Evolutionary conservation across 352 stramenopile genomes (phyloP), one percentile per base, ranked within the genome.

Genomic region (Phytophthora podocarpi): DNA sequence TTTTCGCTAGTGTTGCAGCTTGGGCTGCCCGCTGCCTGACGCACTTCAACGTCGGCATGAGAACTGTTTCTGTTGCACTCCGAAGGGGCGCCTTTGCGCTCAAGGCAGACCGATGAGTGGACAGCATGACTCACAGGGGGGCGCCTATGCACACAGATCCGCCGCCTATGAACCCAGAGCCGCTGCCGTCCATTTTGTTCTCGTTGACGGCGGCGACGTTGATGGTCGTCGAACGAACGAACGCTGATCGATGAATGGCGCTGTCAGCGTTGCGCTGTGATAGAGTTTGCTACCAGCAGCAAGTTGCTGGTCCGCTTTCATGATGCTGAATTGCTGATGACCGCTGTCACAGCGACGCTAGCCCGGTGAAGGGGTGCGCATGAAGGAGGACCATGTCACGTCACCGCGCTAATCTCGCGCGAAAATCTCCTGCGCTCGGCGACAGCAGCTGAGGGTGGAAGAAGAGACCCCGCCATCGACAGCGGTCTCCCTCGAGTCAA

Each of bases 1-100:
- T 32, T 46, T 46, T 46, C 31, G 13, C 39, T 21, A 27, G 21
- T 28, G 39, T 12, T 23, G 21, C 37, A 23, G 37, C 20, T 43
- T 8, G 18, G 26, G 20, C 18, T 31, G 39, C 5, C 8, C n/a
- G n/a, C n/a, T n/a, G n/a, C n/a, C 9, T 45, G 21, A 16, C 6
- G 20, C 24, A 55, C 42, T 63, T 64, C 31, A 67, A 54, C 45
- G 40, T 59, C 21, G 21, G 21, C 21, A 46, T 18, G 51, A 31
- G 35, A n/a, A 40, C 4, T 28, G 51, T 59, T 62, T 56, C 37
- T 72, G 51, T 72, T 65, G 42, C 64, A 34, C 27, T 21, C 4
- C 27, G 50, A 69, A 69, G 40, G 51, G 64, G n/a, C 53, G 51
- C 57, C 9, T 13, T 26, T 16, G 15, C 31, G 12, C 34, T 11